Percentiles rank a stretch among this genome's conserved stretches.
Evolutionary conservation across 352 stramenopile species (phyloP).

Genomic region (Plasmopara viticola): DNA sequence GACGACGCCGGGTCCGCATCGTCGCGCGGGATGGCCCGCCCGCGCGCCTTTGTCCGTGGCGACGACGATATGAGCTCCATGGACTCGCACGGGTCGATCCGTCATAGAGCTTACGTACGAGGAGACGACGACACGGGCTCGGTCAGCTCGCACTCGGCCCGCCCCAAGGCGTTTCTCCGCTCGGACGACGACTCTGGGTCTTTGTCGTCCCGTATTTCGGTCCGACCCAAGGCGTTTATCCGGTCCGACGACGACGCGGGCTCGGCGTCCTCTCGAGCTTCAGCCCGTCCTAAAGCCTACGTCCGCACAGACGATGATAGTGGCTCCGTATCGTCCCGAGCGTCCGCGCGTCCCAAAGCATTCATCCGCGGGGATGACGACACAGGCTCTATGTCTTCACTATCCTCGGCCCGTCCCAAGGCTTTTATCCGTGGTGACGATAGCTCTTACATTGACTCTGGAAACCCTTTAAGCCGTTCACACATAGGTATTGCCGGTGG

Average conservation of each 20-base stretch:
- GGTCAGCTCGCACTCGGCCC: slow-evolving; percentile 22
- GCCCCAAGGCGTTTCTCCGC: slow-evolving; percentile 12
- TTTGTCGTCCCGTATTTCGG: slow-evolving; percentile 16
- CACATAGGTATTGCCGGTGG: slow-evolving; percentile 29
- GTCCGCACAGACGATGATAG: slow-evolving; percentile 29
- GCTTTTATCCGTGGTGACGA: slow-evolving; percentile 21
- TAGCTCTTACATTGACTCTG: slow-evolving; percentile 16
- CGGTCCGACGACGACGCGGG: slow-evolving; percentile 25
- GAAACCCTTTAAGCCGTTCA: slow-evolving; percentile 16
- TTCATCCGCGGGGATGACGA: slow-evolving; percentile 29
- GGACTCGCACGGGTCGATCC: slow-evolving; percentile 17
- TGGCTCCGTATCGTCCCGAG: slow-evolving; percentile 21
- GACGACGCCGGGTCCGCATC: slow-evolving; percentile 25
- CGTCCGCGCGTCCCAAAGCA: slow-evolving; percentile 20
- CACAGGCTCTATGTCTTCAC: slow-evolving; percentile 22
- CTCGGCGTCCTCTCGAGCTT: slow-evolving; percentile 20
- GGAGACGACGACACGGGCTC: slow-evolving; percentile 26
- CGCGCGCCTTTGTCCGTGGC: slow-evolving; percentile 20
- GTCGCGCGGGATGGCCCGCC: slow-evolving; percentile 21
- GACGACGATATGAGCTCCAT: slow-evolving; percentile 33
- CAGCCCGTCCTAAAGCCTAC: slow-evolving; percentile 23
- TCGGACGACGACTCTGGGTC: slow-evolving; percentile 20
- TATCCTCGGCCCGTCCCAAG: slow-evolving; percentile 18
- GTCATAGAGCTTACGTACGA: slow-evolving; percentile 17
- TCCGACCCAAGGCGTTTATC: slow-evolving; percentile 25